Percentiles rank a stretch among this genome's conserved stretches.
These are phyloP conservation scores for Neopestalotiopsis sp. DNA, from an alignment of 2,329 filamentous ascomycete genomes.

Conservation along the genomic window DNA sequence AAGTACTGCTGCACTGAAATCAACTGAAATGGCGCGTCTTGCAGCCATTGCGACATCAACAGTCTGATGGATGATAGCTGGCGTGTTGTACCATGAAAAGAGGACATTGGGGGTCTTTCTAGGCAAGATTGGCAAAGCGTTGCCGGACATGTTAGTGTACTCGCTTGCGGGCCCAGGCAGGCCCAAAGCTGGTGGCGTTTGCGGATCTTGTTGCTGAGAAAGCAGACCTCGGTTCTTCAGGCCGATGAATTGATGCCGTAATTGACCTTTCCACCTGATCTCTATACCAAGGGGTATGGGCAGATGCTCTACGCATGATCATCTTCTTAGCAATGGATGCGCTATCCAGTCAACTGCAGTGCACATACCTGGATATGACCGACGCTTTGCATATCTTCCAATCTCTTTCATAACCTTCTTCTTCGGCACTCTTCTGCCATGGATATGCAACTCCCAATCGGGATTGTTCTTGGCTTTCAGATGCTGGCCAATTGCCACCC, in stretches of 20 bases:
- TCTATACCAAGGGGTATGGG: not conserved
- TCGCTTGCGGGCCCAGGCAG: not conserved
- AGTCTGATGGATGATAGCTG: not conserved
- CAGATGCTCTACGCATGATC: not conserved
- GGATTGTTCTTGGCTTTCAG: not conserved
- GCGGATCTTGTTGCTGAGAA: not conserved
- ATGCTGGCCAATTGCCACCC: not conserved
- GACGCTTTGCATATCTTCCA: not conserved
- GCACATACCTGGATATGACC: not conserved
- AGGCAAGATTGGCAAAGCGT: not conserved
- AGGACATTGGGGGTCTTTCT: not conserved
- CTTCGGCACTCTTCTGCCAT: not conserved
- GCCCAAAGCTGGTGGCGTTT: too few relatives aligned
- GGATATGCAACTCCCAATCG: not conserved
- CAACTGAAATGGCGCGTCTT: not conserved
- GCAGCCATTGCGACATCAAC: not conserved
- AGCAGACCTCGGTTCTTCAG: not conserved
- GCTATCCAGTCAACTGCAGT: not conserved
- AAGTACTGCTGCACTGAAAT: not conserved
- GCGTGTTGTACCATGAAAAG: not conserved
- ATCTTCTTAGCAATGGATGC: not conserved
- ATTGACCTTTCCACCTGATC: not conserved
- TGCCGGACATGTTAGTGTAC: not conserved
- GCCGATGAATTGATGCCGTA: not conserved
- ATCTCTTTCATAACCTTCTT: not conserved